These are phyloP conservation scores for Barnettozyma salicaria DNA, from an alignment of 805 yeast genomes.

Conservation along the genomic window DNA sequence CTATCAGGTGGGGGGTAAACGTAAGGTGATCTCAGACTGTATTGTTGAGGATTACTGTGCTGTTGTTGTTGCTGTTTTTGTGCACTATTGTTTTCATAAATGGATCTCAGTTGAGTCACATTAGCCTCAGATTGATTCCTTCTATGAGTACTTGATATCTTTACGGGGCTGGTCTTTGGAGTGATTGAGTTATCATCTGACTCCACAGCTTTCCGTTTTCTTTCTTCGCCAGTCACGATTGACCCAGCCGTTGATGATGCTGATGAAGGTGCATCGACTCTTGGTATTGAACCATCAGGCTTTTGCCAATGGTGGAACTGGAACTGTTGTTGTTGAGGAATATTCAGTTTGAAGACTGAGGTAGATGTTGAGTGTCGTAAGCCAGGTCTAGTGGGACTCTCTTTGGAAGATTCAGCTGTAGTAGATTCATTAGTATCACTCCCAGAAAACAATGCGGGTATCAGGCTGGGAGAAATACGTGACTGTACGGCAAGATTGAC, in stretches of 20 bases:
- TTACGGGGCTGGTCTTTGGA: slow-evolving; percentile 1
- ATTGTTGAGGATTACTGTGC: slow-evolving; percentile 1
- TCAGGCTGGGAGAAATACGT: slow-evolving; percentile 32
- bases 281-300: slow-evolving; percentile 15
- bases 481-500: slow-evolving; percentile 31
- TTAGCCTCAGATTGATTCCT: slow-evolving; percentile 28
- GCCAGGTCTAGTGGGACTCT: neutral
- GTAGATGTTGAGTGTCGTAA: slow-evolving; percentile 12
- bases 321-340: slow-evolving; percentile 25
- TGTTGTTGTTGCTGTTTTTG: slow-evolving; percentile 5
- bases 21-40: slow-evolving; percentile 13
- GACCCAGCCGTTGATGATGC: slow-evolving; percentile 8
- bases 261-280: slow-evolving; percentile 4
- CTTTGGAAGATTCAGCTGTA: neutral
- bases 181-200: slow-evolving; percentile 1
- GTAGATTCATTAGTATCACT: slow-evolving; percentile 5
- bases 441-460: slow-evolving; percentile 31
- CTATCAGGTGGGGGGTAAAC: slow-evolving; percentile 10
- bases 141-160: slow-evolving; percentile 15
- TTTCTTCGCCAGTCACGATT: slow-evolving; percentile 4
- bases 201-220: slow-evolving; percentile 6
- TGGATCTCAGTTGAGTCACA: slow-evolving; percentile 22
- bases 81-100: slow-evolving; percentile 17
- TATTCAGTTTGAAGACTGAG: slow-evolving; percentile 25
- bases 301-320: slow-evolving; percentile 29